Evolutionary conservation across 805 yeast species (phyloP), one percentile per base, ranked within the genome.

Genomic region (Wickerhamiella domercqiae): DNA sequence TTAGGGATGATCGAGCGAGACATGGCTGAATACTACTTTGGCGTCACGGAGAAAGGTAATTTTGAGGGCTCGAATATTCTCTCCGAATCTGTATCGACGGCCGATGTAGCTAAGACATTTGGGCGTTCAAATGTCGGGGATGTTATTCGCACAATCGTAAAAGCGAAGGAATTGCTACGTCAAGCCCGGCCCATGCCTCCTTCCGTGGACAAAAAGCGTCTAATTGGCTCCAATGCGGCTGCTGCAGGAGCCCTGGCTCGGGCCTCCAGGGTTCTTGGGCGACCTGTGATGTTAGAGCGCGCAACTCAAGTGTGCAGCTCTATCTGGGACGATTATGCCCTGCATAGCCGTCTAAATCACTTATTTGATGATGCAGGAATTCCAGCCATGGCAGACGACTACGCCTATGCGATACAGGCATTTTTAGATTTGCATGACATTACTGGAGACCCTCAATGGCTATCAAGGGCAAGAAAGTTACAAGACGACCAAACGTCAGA

Each of bases 201-300:
- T 2, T 45, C 48, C 5, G 51, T 66, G 3, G 57, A 54, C 7
- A 43, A 42, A n/a, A 56, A 59, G 45, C 44, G 56, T 16, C 51
- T 59, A 14, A 50, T 59, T 9, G 41, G 55, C 13, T 59, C 62
- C 62, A 59, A 59, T 38, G 63, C 61, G 1, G 47, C 52, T 4
- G 59, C 61, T 3, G 52, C 61, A 16, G 54, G 62, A 2, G 59
- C 59, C 2, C 45, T 61, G 11, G 56, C 62, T 17, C 40, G 56
- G 7, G 58, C 63, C 2, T 46, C 47, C 2, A 36, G 42, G 2
- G 46, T 47, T 5, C 40, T 52, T 6, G 35, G 29, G 17, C 39
- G 43, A 15, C 26, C 31, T 3, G 44, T 41, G 6, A 50, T 54
- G 34, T 39, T 57, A 2, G 45, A 38, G 4, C 39, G 44, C 13